phyloP scores from a whole-genome alignment of 2,329 filamentous ascomycete species.

The Sporothrix pseudoabietina region DNA sequence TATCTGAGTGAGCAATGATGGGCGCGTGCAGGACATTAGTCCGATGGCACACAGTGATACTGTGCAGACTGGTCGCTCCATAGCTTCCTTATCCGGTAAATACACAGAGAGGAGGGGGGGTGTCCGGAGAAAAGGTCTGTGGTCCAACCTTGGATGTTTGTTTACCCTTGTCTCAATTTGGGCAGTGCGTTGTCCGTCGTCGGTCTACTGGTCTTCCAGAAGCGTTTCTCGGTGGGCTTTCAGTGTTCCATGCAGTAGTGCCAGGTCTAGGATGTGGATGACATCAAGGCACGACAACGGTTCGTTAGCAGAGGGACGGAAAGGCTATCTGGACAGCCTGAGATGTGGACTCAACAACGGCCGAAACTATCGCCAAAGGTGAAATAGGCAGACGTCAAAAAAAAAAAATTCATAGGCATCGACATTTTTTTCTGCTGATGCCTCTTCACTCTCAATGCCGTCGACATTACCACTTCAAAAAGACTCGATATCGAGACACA shows the following conservation, averaged over 20 bases:
- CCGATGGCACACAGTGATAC: background rate
- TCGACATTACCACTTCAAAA: background rate
- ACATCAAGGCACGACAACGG: background rate
- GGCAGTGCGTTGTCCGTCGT: background rate
- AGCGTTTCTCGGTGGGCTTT: conserved; percentile 29
- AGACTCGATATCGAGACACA: background rate
- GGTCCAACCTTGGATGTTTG: background rate
- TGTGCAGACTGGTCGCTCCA: background rate
- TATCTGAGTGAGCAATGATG: background rate
- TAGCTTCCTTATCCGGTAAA: background rate
- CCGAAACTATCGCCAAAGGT: no score
- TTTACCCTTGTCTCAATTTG: conserved; percentile 13
- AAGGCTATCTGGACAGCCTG: background rate
- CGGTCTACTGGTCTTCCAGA: conserved; percentile 25
- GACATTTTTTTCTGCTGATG: background rate
- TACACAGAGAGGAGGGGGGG: background rate
- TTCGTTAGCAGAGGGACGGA: background rate
- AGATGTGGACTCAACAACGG: background rate
- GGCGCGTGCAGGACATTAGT: background rate
- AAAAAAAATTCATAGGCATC: background rate
- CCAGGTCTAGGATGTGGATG: background rate
- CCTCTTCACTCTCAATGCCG: background rate
- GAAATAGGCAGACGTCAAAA: background rate
- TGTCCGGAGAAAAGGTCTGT: background rate
- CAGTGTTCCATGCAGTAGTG: conserved; percentile 27